Conservation (phyloP, 73 alveolate genomes). For the Paramecium bursaria region DNA sequence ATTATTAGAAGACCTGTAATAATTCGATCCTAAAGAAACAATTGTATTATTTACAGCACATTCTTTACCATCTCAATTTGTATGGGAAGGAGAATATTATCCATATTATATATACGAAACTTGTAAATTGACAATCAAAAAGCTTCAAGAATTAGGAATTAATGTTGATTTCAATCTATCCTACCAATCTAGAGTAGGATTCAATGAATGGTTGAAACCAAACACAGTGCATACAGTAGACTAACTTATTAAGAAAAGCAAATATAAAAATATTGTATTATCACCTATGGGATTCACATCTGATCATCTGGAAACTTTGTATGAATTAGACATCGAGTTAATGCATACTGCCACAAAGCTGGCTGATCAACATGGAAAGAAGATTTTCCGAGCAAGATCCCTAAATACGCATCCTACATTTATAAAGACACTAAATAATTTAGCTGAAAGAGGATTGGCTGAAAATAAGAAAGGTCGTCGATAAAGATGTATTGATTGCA, state of each 20-base stretch:
- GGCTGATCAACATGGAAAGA: not conserved
- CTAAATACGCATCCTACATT: slow-evolving; percentile 56
- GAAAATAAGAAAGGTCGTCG: slow-evolving; percentile 20
- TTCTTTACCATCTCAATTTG: slow-evolving; percentile 75
- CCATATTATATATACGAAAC: slow-evolving; percentile 74
- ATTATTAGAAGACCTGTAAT: slow-evolving; percentile 50
- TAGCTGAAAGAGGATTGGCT: slow-evolving; percentile 41
- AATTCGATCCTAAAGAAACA: slow-evolving; percentile 49
- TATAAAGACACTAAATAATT: slow-evolving; percentile 44
- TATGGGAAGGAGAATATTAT: slow-evolving; percentile 76
- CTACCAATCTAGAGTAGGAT: slow-evolving; percentile 81
- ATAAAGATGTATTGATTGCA: slow-evolving; percentile 70
- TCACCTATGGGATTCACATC: slow-evolving; percentile 81
- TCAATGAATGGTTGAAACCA: slow-evolving; percentile 79
- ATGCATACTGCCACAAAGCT: slow-evolving; percentile 29
- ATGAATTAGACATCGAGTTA: slow-evolving; percentile 77
- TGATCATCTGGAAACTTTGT: slow-evolving; percentile 83
- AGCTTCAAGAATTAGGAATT: slow-evolving; percentile 50
- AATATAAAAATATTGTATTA: slow-evolving; percentile 68
- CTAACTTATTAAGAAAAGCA: slow-evolving; percentile 35
- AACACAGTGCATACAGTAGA: slow-evolving; percentile 65
- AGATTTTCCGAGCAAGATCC: slow-evolving; percentile 34
- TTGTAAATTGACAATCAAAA: slow-evolving; percentile 62
- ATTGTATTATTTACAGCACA: slow-evolving; percentile 79
- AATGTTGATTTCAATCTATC: slow-evolving; percentile 62